Percentiles rank a stretch among this genome's conserved stretches.
Conservation (phyloP, 345 rosid species). For the Geranium rotundifolium region DNA sequence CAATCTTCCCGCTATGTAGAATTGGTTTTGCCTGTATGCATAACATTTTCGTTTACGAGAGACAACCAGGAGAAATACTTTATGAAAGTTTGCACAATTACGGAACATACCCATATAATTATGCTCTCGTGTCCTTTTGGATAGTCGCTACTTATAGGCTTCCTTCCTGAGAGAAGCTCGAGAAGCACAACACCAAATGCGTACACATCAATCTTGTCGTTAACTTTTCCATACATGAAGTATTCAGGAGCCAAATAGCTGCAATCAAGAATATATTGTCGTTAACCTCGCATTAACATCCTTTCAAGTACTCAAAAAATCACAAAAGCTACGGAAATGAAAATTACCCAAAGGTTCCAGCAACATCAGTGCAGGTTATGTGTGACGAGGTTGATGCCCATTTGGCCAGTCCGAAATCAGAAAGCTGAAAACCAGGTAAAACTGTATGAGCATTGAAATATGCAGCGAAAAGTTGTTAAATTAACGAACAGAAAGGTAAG, state of each 20-base stretch:
- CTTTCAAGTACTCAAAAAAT: too few species aligned
- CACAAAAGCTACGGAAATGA: neutral
- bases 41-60: neutral
- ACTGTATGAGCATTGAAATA: too few species aligned
- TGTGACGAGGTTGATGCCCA: slow-evolving; percentile 41
- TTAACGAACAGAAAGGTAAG: too few species aligned
- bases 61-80: slow-evolving; percentile 1
- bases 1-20: slow-evolving; percentile 47
- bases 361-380: slow-evolving; percentile 49
- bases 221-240: slow-evolving; percentile 85
- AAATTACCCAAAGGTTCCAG: slow-evolving; percentile 86
- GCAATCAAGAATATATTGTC: slow-evolving; percentile 8
- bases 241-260: slow-evolving; percentile 99
- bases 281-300: too few species aligned
- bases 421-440: slow-evolving; percentile 27
- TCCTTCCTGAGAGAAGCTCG: slow-evolving; percentile 85
- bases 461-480: too few species aligned
- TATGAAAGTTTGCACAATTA: too few species aligned
- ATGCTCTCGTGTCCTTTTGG: slow-evolving; percentile 81
- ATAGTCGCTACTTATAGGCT: slow-evolving; percentile 51
- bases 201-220: slow-evolving; percentile 86
- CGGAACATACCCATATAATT: slow-evolving; percentile 73
- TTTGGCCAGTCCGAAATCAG: slow-evolving; percentile 95
- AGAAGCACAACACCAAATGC: slow-evolving; percentile 91
- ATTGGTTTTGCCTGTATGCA: slow-evolving; percentile 72